phyloP scores from a whole-genome alignment of 2,329 filamentous ascomycete genomes.

The Xylariaceae sp. region DNA sequence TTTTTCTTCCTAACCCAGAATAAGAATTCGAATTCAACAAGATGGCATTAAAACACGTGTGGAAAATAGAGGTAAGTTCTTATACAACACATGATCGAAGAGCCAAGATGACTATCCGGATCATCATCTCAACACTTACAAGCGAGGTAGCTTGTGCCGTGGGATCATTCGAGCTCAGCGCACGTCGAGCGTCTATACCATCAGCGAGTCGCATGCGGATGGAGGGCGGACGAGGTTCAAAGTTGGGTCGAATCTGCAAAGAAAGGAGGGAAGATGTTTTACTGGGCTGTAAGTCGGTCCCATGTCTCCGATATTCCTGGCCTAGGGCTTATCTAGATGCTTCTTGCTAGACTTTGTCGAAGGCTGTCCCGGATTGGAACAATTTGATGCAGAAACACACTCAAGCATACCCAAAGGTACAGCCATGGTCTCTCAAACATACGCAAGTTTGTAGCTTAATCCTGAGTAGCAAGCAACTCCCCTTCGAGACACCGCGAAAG shows the following conservation, averaged over 20 bases:
- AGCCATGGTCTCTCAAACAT: slow-evolving; percentile 1
- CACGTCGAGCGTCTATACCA: slow-evolving; percentile 41
- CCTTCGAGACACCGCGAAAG: slow-evolving; percentile 36
- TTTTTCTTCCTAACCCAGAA: no score
- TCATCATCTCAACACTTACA: slow-evolving; percentile 1
- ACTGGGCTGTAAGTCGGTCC: slow-evolving; percentile 38
- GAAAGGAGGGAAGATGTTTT: slow-evolving; percentile 36
- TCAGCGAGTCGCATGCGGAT: slow-evolving; percentile 46
- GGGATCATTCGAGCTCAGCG: slow-evolving; percentile 39
- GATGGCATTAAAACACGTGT: slow-evolving; percentile 28
- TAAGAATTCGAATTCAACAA: no score
- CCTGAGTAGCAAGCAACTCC: slow-evolving; percentile 30
- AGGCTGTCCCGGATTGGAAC: slow-evolving; percentile 30
- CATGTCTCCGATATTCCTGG: slow-evolving; percentile 3
- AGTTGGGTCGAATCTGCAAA: slow-evolving; percentile 35
- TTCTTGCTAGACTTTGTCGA: slow-evolving; percentile 28
- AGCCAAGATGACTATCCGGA: neutral
- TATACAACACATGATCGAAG: slow-evolving; percentile 3
- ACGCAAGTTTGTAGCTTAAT: slow-evolving; percentile 2
- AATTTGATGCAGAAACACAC: slow-evolving; percentile 32
- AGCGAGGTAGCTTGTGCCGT: slow-evolving; percentile 38
- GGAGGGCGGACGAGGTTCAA: slow-evolving; percentile 38
- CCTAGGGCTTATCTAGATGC: neutral
- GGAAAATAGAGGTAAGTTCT: slow-evolving; percentile 35
- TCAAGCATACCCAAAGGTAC: slow-evolving; percentile 31